Percentiles rank a stretch among this genome's conserved stretches.
These are phyloP conservation scores for Phialophora chinensis DNA, from an alignment of 2,329 filamentous ascomycete species.

Conservation along the genomic window DNA sequence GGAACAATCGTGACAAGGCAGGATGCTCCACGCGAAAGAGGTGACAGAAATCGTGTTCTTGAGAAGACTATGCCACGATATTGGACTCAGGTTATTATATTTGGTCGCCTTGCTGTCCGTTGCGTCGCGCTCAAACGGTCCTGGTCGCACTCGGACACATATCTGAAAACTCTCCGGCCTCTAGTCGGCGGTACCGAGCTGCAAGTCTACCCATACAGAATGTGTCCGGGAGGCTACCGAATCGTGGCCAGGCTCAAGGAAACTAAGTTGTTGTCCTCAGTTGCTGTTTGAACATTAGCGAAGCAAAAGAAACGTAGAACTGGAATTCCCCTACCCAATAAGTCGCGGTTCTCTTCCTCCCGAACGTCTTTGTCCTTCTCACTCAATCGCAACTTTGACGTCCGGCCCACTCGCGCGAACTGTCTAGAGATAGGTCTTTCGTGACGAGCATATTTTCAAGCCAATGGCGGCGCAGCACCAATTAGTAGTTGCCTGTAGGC, in stretches of 20 bases:
- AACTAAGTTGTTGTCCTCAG: neutral
- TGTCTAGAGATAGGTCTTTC: neutral
- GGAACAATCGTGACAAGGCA: neutral
- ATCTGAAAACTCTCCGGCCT: neutral
- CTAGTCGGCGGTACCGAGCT: neutral
- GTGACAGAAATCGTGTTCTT: neutral
- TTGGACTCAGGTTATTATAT: neutral
- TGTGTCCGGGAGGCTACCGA: constrained; percentile 7
- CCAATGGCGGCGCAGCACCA: neutral
- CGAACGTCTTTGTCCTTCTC: neutral
- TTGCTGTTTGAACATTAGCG: neutral
- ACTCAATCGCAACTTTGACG: neutral
- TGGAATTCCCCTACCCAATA: neutral
- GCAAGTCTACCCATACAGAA: neutral
- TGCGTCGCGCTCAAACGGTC: neutral
- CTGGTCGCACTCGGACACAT: neutral
- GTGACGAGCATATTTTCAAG: neutral
- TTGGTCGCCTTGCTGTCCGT: neutral
- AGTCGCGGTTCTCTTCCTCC: neutral
- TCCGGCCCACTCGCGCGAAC: neutral
- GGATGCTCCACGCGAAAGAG: neutral
- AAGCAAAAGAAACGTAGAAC: neutral
- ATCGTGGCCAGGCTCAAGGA: neutral
- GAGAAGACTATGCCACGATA: neutral
- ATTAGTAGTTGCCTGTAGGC: neutral